Conservation (phyloP, 1,139 yeast species). For the Debaryomyces psychrophilus region DNA sequence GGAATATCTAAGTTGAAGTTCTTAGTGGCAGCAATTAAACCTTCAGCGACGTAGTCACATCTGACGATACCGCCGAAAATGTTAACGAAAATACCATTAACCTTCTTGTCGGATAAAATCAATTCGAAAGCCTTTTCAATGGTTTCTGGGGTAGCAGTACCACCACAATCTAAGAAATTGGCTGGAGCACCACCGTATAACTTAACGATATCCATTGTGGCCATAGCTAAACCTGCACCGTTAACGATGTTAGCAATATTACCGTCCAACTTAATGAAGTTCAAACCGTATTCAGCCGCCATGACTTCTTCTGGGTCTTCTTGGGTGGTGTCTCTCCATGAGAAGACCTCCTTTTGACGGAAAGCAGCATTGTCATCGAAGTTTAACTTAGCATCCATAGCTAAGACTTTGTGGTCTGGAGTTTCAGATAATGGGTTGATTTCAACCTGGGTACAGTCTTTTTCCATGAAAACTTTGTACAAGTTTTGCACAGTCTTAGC, state of each 20-base stretch:
- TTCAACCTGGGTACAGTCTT: conserved; percentile 97
- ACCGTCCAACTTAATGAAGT: conserved; percentile 97
- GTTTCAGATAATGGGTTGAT: conserved; percentile 98
- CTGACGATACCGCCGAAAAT: conserved; percentile 99
- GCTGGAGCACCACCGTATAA: conserved; percentile 99
- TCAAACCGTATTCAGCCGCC: conserved; percentile 87
- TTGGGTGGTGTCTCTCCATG: conserved; percentile 96
- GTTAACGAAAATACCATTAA: conserved; percentile 95
- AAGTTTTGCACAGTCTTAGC: conserved; percentile 85
- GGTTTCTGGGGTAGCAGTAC: conserved; percentile 99
- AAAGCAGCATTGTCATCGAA: conserved; percentile 95
- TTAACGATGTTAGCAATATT: conserved; percentile 98
- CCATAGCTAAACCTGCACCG: conserved; percentile 99
- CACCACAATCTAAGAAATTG: conserved; percentile 99
- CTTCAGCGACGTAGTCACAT: conserved; percentile 98
- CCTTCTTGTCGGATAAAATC: conserved; percentile 86
- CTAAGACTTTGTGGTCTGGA: conserved; percentile 83
- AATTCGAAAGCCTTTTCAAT: conserved; percentile 96
- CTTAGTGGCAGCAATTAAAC: conserved; percentile 93
- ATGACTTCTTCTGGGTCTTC: conserved; percentile 97
- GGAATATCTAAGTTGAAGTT: conserved; percentile 94
- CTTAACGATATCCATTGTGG: conserved; percentile 99
- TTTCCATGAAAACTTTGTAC: conserved; percentile 84
- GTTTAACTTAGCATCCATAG: conserved; percentile 99
- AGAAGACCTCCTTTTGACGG: conserved; percentile 93